A percentile compares a stretch with the other conserved stretches of the same genome.
Evolutionary conservation across 1,284 basidiomycete genomes (phyloP).

Genomic region (Exobasidium cylindrosporum): DNA sequence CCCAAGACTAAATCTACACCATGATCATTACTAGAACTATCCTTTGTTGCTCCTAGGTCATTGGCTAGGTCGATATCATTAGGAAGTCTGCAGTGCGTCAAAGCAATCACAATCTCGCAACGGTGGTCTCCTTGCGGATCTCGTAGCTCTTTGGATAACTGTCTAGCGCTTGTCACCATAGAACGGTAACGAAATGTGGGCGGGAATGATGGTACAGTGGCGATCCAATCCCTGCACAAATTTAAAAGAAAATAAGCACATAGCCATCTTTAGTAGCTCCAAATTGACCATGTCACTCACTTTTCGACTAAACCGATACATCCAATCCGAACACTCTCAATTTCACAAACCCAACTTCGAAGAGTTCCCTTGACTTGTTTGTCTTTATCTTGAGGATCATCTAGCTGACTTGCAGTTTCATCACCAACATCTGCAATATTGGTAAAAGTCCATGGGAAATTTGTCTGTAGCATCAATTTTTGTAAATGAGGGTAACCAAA

Average conservation of each 20-base stretch:
- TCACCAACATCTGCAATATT: constrained; percentile 60
- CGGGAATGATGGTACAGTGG: constrained; percentile 79
- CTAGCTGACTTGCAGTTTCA: background rate
- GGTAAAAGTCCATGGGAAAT: constrained; percentile 28
- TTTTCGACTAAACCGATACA: constrained; percentile 79
- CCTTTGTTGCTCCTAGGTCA: constrained; percentile 61
- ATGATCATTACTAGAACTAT: constrained; percentile 60
- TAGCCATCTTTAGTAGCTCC: constrained; percentile 27
- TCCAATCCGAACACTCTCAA: constrained; percentile 70
- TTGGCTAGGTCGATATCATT: constrained; percentile 63
- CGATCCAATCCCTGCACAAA: constrained; percentile 70
- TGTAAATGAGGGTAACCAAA: constrained; percentile 33
- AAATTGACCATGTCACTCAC: constrained; percentile 55
- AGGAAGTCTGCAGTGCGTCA: constrained; percentile 74
- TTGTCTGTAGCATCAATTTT: constrained; percentile 25
- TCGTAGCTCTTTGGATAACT: constrained; percentile 68
- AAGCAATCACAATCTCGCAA: constrained; percentile 75
- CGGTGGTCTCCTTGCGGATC: constrained; percentile 66
- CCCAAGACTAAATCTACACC: constrained; percentile 82
- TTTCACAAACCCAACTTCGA: constrained; percentile 62
- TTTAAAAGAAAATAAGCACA: too few species aligned
- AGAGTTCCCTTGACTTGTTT: constrained; percentile 35
- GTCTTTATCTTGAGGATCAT: constrained; percentile 59
- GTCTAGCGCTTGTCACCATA: constrained; percentile 33
- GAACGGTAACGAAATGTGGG: constrained; percentile 61